phyloP scores from a whole-genome alignment of 176 grass and related monocot species.

The Bothriochloa decipiens region DNA sequence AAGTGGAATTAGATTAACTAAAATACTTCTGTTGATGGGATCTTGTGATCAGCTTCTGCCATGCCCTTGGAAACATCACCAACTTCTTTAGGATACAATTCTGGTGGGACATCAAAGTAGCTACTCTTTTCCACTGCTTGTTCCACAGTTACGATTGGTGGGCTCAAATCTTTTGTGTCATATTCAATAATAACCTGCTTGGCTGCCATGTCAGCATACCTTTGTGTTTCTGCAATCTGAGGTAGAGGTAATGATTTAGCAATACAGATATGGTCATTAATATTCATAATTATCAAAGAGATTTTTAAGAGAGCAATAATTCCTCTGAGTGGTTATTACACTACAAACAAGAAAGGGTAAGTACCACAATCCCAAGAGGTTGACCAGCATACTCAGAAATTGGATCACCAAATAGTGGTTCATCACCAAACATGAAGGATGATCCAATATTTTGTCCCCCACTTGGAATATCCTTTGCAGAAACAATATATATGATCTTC shows the following conservation, averaged over 20 bases:
- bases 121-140: constrained; percentile 70
- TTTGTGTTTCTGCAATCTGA: constrained; percentile 84
- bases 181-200: constrained; percentile 75
- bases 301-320: not conserved
- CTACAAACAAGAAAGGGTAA: not conserved
- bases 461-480: constrained; percentile 73
- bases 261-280: not conserved
- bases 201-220: constrained; percentile 72
- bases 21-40: too few relatives aligned
- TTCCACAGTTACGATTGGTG: constrained; percentile 71
- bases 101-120: constrained; percentile 59
- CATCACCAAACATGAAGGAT: constrained; percentile 52
- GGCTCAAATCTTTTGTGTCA: constrained; percentile 50
- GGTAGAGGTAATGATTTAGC: not conserved
- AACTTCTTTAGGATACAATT: constrained; percentile 57
- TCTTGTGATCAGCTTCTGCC: too few relatives aligned
- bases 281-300: not conserved
- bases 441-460: constrained; percentile 72
- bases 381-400: constrained; percentile 74
- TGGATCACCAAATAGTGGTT: constrained; percentile 70
- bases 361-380: constrained; percentile 74
- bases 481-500: constrained; percentile 63
- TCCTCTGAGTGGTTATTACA: not conserved
- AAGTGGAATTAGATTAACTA: constrained; percentile 8
- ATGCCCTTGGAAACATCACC: constrained; percentile 58